Percentiles rank a stretch among this genome's conserved stretches.
These are phyloP conservation scores for Colletotrichum theobromicola DNA, from an alignment of 2,329 filamentous ascomycete species.

Conservation along the genomic window DNA sequence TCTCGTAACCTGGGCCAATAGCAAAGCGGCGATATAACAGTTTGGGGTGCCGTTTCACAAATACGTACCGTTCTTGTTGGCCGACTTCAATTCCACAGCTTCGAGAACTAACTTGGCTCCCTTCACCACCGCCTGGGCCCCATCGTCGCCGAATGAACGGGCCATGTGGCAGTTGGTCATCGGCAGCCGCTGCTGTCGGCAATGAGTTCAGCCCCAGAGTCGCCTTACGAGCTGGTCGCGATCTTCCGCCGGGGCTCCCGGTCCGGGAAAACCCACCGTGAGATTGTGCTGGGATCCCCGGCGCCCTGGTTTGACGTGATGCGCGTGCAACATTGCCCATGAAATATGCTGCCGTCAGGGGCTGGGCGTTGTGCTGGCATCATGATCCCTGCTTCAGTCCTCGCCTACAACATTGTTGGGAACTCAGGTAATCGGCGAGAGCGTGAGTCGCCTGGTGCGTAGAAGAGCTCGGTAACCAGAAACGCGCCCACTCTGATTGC, in stretches of 20 bases:
- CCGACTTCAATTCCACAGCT: background rate
- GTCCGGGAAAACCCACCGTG: background rate
- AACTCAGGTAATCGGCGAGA: background rate
- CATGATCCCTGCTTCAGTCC: background rate
- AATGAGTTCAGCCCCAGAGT: background rate
- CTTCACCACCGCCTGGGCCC: background rate
- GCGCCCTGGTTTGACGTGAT: background rate
- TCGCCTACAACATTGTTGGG: background rate
- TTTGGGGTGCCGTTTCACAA: background rate
- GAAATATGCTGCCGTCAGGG: background rate
- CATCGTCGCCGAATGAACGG: background rate
- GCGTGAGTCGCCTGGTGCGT: background rate
- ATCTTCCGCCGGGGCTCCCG: background rate
- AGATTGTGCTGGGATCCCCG: background rate
- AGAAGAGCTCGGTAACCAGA: background rate
- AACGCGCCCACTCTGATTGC: background rate
- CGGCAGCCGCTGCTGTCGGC: background rate
- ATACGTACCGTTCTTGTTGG: background rate
- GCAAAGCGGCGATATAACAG: background rate
- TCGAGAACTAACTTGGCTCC: background rate
- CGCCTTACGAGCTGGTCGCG: background rate
- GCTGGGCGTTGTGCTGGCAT: background rate
- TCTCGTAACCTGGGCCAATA: background rate
- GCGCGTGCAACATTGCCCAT: background rate
- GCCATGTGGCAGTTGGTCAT: background rate